phyloP scores from a whole-genome alignment of 139 green algal species.

The Asterochloris sp. region DNA sequence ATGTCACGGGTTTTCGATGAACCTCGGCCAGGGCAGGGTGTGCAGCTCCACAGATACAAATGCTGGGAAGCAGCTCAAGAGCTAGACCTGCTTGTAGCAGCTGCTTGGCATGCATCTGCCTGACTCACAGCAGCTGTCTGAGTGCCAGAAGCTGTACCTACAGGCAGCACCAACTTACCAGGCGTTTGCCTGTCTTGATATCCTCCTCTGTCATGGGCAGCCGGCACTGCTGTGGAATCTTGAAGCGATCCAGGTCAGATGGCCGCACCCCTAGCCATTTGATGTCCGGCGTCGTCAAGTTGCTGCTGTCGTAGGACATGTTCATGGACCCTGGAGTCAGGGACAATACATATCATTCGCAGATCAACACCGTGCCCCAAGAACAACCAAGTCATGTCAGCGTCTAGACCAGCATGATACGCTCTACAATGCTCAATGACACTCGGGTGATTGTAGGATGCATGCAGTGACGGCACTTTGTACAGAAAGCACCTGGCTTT shows the following conservation, averaged over 20 bases:
- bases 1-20: too few species aligned
- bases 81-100: too few species aligned
- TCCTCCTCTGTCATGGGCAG: slow-evolving; percentile 93
- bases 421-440: too few species aligned
- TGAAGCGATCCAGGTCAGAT: slow-evolving; percentile 85
- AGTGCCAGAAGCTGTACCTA: background rate
- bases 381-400: too few species aligned
- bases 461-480: background rate
- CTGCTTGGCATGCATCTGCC: too few species aligned
- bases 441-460: background rate
- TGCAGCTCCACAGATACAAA: too few species aligned
- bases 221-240: slow-evolving; percentile 90
- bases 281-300: slow-evolving; percentile 91
- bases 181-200: slow-evolving; percentile 75
- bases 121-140: background rate
- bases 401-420: too few species aligned
- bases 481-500: background rate
- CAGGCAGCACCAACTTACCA: slow-evolving; percentile 40
- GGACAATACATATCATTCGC: too few species aligned
- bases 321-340: slow-evolving; percentile 67
- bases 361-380: too few species aligned
- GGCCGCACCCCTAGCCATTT: slow-evolving; percentile 92
- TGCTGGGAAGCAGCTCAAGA: too few species aligned
- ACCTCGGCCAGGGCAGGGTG: too few species aligned
- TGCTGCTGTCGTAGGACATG: slow-evolving; percentile 85